Evolutionary conservation across 352 stramenopile species (phyloP).

Genomic region (Aphanomyces astaci): DNA sequence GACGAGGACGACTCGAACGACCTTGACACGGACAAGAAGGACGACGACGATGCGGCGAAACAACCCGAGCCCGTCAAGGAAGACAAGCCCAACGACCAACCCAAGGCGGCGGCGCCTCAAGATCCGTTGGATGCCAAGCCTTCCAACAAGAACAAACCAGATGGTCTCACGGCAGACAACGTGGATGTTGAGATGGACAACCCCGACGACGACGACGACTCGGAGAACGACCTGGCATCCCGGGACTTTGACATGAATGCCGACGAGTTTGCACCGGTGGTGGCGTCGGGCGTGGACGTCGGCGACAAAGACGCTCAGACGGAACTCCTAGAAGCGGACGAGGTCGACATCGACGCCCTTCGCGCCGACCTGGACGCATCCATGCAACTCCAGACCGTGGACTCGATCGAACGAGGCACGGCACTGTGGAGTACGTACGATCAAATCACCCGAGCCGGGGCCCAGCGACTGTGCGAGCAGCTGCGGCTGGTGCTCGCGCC

Average conservation of each 20-base stretch:
- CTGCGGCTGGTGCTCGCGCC: constrained; percentile 97
- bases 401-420: constrained; percentile 38
- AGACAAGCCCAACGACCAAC: constrained; percentile 26
- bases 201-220: constrained; percentile 28
- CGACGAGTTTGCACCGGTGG: constrained; percentile 26
- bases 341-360: constrained; percentile 60
- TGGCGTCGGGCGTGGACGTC: background rate
- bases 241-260: constrained; percentile 33
- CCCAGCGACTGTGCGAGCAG: constrained; percentile 96
- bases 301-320: background rate
- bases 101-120: constrained; percentile 13
- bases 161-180: constrained; percentile 27
- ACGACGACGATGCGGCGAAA: constrained; percentile 30
- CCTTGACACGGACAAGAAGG: constrained; percentile 58
- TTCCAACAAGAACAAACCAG: constrained; percentile 23
- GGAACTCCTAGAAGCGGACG: background rate
- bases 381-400: constrained; percentile 52
- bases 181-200: constrained; percentile 34
- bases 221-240: constrained; percentile 28
- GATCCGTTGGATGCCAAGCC: constrained; percentile 27
- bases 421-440: constrained; percentile 91
- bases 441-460: constrained; percentile 86
- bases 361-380: constrained; percentile 71
- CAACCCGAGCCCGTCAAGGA: constrained; percentile 25
- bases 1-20: constrained; percentile 41